A percentile compares a stretch with the other conserved stretches of the same genome.
Evolutionary conservation across 495 filamentous ascomycete genomes (phyloP).

Genomic region (Podospora didyma): DNA sequence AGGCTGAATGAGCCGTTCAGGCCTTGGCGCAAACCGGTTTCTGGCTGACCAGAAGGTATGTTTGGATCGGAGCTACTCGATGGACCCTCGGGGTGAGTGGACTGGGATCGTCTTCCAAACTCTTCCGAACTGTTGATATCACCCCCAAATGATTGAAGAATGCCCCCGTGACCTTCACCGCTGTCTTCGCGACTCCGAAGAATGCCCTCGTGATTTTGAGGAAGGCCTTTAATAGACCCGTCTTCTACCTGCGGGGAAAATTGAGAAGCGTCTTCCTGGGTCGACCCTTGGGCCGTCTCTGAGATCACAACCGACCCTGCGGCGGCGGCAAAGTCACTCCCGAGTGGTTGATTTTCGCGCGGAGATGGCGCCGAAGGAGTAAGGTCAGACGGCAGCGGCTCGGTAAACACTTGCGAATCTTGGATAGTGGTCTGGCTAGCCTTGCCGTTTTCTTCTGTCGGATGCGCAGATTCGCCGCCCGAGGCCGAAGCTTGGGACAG

Average conservation of each 20-base stretch:
- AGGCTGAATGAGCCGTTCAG: neutral
- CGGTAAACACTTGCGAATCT: slow-evolving; percentile 25
- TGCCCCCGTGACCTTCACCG: no score
- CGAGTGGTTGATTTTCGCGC: neutral
- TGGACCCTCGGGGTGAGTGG: neutral
- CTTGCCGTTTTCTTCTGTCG: neutral
- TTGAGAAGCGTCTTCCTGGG: no score
- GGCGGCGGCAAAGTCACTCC: no score
- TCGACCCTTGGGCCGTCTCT: no score
- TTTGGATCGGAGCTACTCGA: neutral
- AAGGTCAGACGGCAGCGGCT: slow-evolving; percentile 12
- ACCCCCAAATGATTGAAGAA: no score
- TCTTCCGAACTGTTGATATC: neutral
- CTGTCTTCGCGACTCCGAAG: no score
- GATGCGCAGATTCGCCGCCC: neutral
- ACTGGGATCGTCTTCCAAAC: neutral
- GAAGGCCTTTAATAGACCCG: no score
- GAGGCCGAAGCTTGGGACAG: slow-evolving; percentile 2
- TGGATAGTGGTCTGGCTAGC: slow-evolving; percentile 25
- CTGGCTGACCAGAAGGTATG: slow-evolving; percentile 23
- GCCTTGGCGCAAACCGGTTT: neutral
- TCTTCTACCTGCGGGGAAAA: no score
- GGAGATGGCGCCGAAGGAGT: neutral
- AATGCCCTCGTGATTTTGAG: no score
- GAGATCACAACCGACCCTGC: no score